Conservation (phyloP, 2,329 filamentous ascomycete species). For the Ophiocordyceps sinensis region DNA sequence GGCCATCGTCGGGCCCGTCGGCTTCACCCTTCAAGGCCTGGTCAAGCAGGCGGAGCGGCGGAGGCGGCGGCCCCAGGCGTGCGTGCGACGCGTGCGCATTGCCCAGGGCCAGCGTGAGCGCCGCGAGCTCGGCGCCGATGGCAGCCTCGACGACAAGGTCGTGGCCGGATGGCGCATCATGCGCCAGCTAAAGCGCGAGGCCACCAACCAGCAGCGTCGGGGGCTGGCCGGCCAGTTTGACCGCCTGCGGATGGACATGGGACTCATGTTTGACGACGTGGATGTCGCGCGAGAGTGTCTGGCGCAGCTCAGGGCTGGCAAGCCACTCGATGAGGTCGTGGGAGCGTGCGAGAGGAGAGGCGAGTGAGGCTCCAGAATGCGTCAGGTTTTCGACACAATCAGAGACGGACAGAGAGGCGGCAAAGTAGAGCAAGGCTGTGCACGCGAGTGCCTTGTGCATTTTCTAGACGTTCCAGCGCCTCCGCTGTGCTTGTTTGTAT, state of each 20-base stretch:
- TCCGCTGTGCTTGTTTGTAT: too few species aligned
- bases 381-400: too few species aligned
- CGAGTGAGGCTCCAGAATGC: neutral
- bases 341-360: neutral
- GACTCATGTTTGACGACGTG: constrained; percentile 31
- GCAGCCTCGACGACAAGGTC: constrained; percentile 10
- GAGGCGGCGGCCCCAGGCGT: constrained; percentile 36
- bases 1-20: constrained; percentile 44
- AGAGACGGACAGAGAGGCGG: neutral
- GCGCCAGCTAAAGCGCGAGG: constrained; percentile 15
- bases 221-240: constrained; percentile 23
- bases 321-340: constrained; percentile 15
- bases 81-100: constrained; percentile 43
- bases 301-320: constrained; percentile 28
- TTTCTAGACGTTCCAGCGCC: too few species aligned
- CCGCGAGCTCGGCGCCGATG: constrained; percentile 15
- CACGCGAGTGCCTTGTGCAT: neutral
- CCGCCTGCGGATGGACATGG: constrained; percentile 12
- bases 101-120: constrained; percentile 39
- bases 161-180: constrained; percentile 19
- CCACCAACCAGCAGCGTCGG: constrained; percentile 17
- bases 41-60: constrained; percentile 42
- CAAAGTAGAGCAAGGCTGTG: neutral
- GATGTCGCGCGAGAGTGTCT: constrained; percentile 30
- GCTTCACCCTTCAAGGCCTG: constrained; percentile 49